Base-by-base conservation (phyloP, 345 rosid genomes). In the Aquilaria yunnanensis region DNA sequence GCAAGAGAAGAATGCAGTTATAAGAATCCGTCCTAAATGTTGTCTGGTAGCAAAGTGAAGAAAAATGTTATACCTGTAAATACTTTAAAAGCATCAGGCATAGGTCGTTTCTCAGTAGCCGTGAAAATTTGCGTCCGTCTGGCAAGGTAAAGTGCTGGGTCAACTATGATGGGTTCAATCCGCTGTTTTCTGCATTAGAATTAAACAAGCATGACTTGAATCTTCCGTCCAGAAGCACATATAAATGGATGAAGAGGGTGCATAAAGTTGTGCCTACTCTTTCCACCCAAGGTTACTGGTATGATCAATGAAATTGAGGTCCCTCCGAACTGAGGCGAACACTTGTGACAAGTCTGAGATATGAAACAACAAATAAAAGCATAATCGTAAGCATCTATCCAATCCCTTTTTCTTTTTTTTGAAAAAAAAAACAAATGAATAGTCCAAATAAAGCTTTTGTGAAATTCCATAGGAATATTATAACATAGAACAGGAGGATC, bases 221-320 rank as follows among this genome's bases (percentile, higher is more conserved):
- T 48, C 34, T 37, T 34, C 8, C 46, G 32, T 12, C 34, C 10
- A 54, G 34, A 59, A 50, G 29, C 13, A 60, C 10, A 47, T 29
- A 48, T 32, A 67, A 61, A 65, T 46, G 13, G 23, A 52, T 2
- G 16, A 56, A 63, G 55, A 45, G 7, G 57, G n/a, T 66, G 64
- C 43, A 56, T 63, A 57, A 45, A 5, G 57, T 13, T 68, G 66
- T 47, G 69, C 96, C 63, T 84, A 95, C 99, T 89, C 99, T 85
- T 95, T 95, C 99, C 99, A 95, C 54, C 96, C 91, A 67, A 95
- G 92, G 71, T 95, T 96, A 75, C 96, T 76, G 73, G 93, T 91
- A 54, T 95, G 99, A 71, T 89, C 96, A 47, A 95, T 80, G 78
- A 95, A 95, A 84, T 85, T 95, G 71, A 95, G 69, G 66, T 87